phyloP scores from a whole-genome alignment of 1,139 yeast genomes.

The Taphrina communis region DNA sequence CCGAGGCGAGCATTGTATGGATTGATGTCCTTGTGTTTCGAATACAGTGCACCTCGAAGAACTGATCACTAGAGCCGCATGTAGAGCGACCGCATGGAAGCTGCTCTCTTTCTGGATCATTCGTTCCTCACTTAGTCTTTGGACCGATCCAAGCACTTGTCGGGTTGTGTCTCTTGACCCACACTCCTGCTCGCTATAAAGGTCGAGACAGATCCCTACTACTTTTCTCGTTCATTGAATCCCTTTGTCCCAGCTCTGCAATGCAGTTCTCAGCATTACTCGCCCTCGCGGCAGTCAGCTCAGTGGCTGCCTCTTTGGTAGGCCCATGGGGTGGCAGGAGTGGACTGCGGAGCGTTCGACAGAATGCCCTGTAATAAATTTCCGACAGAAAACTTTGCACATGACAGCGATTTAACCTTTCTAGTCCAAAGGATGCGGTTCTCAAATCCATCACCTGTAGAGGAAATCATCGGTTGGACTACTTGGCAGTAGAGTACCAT shows the following conservation, averaged over 20 bases:
- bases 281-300: background rate
- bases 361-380: background rate
- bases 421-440: background rate
- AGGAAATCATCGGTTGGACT: conserved; percentile 6
- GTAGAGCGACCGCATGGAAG: too few species aligned
- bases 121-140: too few species aligned
- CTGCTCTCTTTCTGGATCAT: too few species aligned
- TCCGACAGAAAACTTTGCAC: background rate
- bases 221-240: too few species aligned
- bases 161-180: too few species aligned
- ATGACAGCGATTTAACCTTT: background rate
- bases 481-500: background rate
- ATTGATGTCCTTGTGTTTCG: too few species aligned
- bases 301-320: background rate
- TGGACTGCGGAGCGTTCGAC: background rate
- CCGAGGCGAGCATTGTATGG: too few species aligned
- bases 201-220: background rate
- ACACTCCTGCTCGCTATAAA: too few species aligned
- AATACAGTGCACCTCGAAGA: too few species aligned
- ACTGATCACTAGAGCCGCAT: too few species aligned
- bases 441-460: background rate
- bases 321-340: background rate
- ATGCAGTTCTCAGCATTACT: background rate
- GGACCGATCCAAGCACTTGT: too few species aligned
- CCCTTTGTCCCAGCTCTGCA: background rate